Evolutionary conservation across 1,139 yeast genomes (phyloP).

Genomic region (Nakaseomyces uthaithaninus): DNA sequence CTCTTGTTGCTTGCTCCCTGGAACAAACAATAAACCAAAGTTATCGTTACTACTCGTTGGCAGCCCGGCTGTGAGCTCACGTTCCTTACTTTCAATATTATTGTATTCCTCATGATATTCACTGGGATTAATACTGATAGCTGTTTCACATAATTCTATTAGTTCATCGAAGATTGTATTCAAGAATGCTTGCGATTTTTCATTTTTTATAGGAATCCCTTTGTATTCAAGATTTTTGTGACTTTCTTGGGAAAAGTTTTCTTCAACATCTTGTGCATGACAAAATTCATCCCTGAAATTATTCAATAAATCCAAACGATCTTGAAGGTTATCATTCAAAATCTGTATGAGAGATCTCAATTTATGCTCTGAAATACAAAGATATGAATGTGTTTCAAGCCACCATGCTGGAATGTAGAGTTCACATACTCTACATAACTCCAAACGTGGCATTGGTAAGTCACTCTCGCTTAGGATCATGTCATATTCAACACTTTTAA

Average conservation of each 20-base stretch:
- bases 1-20: background rate
- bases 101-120: conserved; percentile 21
- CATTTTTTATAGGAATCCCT: conserved; percentile 38
- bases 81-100: too few relatives aligned
- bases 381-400: conserved; percentile 83
- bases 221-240: conserved; percentile 42
- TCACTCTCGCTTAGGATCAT: conserved; percentile 54
- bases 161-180: conserved; percentile 28
- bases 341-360: conserved; percentile 71
- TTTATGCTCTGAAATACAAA: conserved; percentile 79
- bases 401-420: conserved; percentile 93
- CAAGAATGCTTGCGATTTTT: conserved; percentile 13
- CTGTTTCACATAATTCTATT: conserved; percentile 66
- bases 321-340: conserved; percentile 69
- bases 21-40: conserved; percentile 1
- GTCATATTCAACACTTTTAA: conserved; percentile 52
- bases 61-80: too few relatives aligned
- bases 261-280: conserved; percentile 8
- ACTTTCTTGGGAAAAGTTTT: conserved; percentile 8
- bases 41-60: background rate
- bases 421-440: conserved; percentile 88
- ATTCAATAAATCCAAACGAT: conserved; percentile 39
- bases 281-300: conserved; percentile 11
- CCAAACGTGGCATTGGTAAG: conserved; percentile 69
- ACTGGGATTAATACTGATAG: conserved; percentile 59